Evolutionary conservation across 1,139 yeast species (phyloP).

Genomic region (Candida sp.): DNA sequence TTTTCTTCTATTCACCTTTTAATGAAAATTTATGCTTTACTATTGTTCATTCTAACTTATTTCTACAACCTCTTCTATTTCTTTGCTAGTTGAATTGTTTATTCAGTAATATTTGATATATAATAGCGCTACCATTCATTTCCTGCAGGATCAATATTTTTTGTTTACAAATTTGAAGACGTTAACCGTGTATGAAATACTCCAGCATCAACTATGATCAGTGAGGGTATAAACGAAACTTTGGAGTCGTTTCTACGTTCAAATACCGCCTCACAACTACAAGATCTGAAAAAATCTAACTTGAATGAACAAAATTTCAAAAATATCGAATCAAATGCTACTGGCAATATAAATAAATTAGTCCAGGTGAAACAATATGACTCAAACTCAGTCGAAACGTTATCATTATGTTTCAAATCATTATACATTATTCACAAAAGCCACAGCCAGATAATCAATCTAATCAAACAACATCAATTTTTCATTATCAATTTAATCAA

Average conservation of each 20-base stretch:
- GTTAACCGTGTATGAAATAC: neutral
- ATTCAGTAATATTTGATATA: no score
- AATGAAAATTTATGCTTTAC: no score
- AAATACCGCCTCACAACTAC: constrained; percentile 7
- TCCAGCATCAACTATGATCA: neutral
- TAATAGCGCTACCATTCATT: no score
- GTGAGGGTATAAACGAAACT: neutral
- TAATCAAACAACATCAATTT: constrained; percentile 25
- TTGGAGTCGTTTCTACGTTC: constrained; percentile 7
- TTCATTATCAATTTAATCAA: constrained; percentile 26
- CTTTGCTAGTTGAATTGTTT: no score
- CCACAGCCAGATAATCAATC: constrained; percentile 6
- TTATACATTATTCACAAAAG: constrained; percentile 12
- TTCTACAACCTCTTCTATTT: no score
- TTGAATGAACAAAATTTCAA: constrained; percentile 9
- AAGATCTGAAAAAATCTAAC: constrained; percentile 8
- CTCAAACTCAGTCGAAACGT: constrained; percentile 6
- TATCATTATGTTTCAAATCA: constrained; percentile 16
- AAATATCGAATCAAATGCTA: constrained; percentile 7
- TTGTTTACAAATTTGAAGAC: neutral
- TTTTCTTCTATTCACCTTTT: no score
- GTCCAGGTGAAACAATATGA: constrained; percentile 3
- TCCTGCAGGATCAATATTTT: neutral
- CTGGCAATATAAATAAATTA: constrained; percentile 1
- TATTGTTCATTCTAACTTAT: no score